A percentile compares a stretch with the other conserved stretches of the same genome.
Conservation (phyloP, 1,139 yeast genomes). For the Trichomonascaceae sp. region DNA sequence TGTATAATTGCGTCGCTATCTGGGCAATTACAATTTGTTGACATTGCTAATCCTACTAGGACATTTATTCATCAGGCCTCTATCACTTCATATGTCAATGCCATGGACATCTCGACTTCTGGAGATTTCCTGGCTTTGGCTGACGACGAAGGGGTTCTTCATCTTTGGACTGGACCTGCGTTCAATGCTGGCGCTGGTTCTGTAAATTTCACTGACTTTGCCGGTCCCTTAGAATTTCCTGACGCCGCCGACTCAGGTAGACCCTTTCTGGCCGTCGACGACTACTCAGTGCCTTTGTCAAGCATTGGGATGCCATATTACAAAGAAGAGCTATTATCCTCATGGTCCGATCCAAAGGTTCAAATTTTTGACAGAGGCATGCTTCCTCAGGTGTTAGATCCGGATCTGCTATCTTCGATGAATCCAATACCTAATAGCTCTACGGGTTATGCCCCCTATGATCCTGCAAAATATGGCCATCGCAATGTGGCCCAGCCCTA, state of each 20-base stretch:
- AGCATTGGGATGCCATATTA: constrained; percentile 84
- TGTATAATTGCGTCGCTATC: constrained; percentile 64
- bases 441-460: constrained; percentile 43
- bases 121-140: constrained; percentile 74
- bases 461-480: constrained; percentile 37
- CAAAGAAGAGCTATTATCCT: constrained; percentile 68
- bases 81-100: constrained; percentile 41
- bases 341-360: constrained; percentile 43
- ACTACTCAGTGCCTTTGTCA: constrained; percentile 52
- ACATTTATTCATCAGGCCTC: constrained; percentile 39
- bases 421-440: constrained; percentile 22
- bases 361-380: constrained; percentile 29
- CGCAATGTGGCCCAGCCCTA: constrained; percentile 39
- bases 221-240: constrained; percentile 49
- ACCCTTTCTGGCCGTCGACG: constrained; percentile 29
- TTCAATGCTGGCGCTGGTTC: constrained; percentile 26
- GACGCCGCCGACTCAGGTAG: constrained; percentile 22
- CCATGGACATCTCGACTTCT: constrained; percentile 63
- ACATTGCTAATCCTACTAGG: constrained; percentile 69
- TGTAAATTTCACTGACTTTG: constrained; percentile 41
- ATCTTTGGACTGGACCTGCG: constrained; percentile 57
- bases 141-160: constrained; percentile 60
- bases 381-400: constrained; percentile 30
- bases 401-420: constrained; percentile 26
- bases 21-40: constrained; percentile 84